Evolutionary conservation across 305 asterid genomes (phyloP).

Genomic region (Fraxinus platypoda): DNA sequence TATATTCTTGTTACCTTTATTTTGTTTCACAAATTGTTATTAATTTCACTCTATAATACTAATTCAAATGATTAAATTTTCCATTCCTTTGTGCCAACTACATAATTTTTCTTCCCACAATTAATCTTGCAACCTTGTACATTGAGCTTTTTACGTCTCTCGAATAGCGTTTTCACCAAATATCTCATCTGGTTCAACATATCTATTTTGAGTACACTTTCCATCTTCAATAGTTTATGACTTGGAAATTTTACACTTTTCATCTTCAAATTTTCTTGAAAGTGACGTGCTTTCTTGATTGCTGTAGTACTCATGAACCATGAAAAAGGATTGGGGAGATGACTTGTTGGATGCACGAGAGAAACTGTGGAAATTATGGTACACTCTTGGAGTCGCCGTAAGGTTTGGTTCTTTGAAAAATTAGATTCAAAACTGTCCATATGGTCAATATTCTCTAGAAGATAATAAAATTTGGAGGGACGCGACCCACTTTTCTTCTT

Average conservation of each 20-base stretch:
- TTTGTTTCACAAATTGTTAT: not conserved
- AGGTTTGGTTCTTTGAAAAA: not conserved
- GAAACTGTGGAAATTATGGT: not conserved
- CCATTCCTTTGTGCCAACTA: not conserved
- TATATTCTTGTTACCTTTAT: not conserved
- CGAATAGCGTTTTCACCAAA: not conserved
- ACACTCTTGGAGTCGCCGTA: not conserved
- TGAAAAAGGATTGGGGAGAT: not conserved
- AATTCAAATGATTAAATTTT: not conserved
- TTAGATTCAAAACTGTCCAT: not conserved
- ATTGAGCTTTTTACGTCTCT: not conserved
- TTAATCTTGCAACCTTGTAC: not conserved
- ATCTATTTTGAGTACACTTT: not conserved
- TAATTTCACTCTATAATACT: not conserved
- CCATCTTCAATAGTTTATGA: not conserved
- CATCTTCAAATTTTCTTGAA: not conserved
- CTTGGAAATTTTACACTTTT: not conserved
- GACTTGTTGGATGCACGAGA: not conserved
- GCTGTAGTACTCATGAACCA: not conserved
- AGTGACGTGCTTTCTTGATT: not conserved
- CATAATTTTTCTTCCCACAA: not conserved
- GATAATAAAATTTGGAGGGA: not conserved
- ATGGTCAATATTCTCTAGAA: not conserved
- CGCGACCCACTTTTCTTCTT: not conserved
- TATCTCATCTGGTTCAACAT: not conserved